Conservation (phyloP, 1,284 basidiomycete genomes). For the Ustilago loliicola region DNA sequence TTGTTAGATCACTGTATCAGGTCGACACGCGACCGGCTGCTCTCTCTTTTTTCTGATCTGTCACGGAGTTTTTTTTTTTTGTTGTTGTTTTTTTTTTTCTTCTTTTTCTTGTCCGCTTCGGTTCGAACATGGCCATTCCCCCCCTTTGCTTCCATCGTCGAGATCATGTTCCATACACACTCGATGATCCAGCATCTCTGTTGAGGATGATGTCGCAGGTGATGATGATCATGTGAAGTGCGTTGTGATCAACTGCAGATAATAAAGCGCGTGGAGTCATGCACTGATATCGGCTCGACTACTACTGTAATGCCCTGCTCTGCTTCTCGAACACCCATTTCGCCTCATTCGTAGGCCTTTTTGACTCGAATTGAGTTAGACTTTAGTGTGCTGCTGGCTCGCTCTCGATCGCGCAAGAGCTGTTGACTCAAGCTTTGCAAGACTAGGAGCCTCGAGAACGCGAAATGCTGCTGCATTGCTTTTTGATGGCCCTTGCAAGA, state of each 20-base stretch:
- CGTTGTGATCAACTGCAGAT: not conserved
- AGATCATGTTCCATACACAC: conserved; percentile 1
- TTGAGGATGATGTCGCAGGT: not conserved
- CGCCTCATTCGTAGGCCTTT: not conserved
- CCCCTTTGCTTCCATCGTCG: conserved; percentile 2
- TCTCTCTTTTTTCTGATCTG: conserved; percentile 22
- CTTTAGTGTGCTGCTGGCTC: not conserved
- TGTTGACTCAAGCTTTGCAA: not conserved
- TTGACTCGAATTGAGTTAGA: not conserved
- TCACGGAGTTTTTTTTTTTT: conserved; percentile 35
- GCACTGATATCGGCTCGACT: not conserved
- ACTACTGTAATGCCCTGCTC: not conserved
- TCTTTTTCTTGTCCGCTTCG: conserved; percentile 2
- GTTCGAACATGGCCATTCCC: not conserved
- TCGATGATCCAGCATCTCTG: conserved; percentile 2
- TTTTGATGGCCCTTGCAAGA: not conserved
- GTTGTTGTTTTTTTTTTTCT: not conserved
- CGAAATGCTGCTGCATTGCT: not conserved
- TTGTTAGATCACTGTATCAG: conserved; percentile 24
- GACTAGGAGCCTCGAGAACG: not conserved
- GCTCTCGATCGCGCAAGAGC: conserved; percentile 17
- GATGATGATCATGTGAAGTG: not conserved
- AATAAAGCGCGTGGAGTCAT: not conserved
- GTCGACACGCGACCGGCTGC: conserved; percentile 4
- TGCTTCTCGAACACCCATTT: not conserved